Evolutionary conservation across 2,329 filamentous ascomycete species (phyloP), one percentile per base, ranked within the genome.

Genomic region (Talaromyces sp.): DNA sequence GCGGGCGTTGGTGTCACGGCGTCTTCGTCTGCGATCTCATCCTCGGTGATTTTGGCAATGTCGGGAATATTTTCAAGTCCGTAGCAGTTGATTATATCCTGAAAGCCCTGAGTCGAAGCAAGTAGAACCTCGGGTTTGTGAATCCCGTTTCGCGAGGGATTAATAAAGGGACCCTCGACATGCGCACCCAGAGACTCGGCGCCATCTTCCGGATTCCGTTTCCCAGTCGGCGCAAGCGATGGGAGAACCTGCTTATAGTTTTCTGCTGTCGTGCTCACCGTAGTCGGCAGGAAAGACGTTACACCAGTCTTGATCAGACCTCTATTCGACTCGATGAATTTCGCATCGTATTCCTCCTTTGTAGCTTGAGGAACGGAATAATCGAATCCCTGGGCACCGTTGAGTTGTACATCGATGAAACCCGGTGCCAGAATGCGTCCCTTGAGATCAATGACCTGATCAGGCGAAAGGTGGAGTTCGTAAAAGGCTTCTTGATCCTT

Each of bases 351-450:
- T 60, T 85, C 82, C 35, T 82, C 79, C 77, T 85, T 87, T 71
- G 90, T 86, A 16, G 88, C 77, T 39, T 77, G 83, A n/a, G 90
- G 87, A 10, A 92, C 82, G 1, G 92, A 95, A 76, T 96, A 97
- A 81, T 97, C 94, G 82, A 97, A 96, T 64, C 93, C 93, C 72
- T 93, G 94, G 10, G 91, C 93, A 57, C 93, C 93, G 73, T 97
- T 97, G 70, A 97, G 87, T 77, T 97, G 93, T 61, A 90, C 90
- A 70, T 97, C 93, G 71, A 97, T 95, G 73, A 97, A 84, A 31
- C 93, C 93, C 0, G 93, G 92, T 0, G 90, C 87, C 22, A 97
- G 76, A 69, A 97, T 94, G 71, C 91, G 91, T 65, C 92, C 92
- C 60, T 88, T 86, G 1, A 97, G 87, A 72, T 97, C 88, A 70